A percentile compares a stretch with the other conserved stretches of the same genome.
Evolutionary conservation across 2,329 filamentous ascomycete genomes (phyloP).

Genomic region (Fusarium palustre): DNA sequence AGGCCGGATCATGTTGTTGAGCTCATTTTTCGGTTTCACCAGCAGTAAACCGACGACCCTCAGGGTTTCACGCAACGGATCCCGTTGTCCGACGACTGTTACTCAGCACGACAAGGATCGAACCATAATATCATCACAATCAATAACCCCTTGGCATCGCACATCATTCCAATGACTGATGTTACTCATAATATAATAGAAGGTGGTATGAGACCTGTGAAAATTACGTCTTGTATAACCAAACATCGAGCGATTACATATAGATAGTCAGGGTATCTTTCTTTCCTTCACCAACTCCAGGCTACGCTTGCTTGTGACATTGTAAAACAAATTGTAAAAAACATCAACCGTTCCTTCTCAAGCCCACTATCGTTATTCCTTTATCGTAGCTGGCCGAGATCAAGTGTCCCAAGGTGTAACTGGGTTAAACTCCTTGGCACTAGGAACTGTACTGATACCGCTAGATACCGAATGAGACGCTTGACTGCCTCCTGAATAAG

Average conservation of each 20-base stretch:
- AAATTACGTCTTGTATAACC: neutral
- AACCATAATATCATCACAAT: neutral
- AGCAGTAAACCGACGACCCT: too few species aligned
- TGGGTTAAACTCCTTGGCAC: constrained; percentile 48
- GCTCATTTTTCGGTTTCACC: neutral
- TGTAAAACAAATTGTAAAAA: constrained; percentile 19
- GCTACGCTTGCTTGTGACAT: constrained; percentile 23
- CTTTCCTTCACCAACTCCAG: constrained; percentile 15
- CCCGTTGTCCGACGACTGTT: neutral
- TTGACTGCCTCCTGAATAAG: constrained; percentile 45
- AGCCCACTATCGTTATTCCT: constrained; percentile 15
- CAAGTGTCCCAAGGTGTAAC: constrained; percentile 52
- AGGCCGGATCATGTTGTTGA: neutral
- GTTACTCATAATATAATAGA: neutral
- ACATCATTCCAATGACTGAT: neutral
- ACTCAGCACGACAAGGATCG: neutral
- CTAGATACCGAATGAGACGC: constrained; percentile 52
- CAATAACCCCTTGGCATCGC: neutral
- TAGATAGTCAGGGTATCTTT: constrained; percentile 16
- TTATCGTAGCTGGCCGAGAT: neutral
- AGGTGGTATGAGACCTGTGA: neutral
- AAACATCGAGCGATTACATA: constrained; percentile 7
- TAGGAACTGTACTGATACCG: constrained; percentile 50
- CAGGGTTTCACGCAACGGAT: neutral
- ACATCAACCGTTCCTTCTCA: neutral